These are phyloP conservation scores for Syzygium syzygioides DNA, from an alignment of 441 rosid species.

Conservation along the genomic window DNA sequence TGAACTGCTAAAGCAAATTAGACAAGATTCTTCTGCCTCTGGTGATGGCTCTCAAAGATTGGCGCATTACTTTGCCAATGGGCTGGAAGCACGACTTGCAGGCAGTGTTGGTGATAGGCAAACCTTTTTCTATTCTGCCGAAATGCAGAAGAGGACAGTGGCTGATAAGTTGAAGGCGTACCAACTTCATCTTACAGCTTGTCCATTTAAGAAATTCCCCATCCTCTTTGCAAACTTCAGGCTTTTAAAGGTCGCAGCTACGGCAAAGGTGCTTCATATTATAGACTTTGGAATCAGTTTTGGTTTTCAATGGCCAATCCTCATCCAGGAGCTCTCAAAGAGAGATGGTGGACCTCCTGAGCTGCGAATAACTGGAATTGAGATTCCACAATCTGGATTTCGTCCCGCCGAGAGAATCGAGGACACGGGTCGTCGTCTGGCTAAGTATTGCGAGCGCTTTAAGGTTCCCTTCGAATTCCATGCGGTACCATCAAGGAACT, in stretches of 20 bases:
- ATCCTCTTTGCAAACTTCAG: background rate
- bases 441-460: background rate
- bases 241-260: background rate
- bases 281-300: background rate
- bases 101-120: background rate
- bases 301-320: background rate
- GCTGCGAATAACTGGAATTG: conserved; percentile 3
- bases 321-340: background rate
- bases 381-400: background rate
- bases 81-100: background rate
- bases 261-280: background rate
- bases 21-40: background rate
- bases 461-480: background rate
- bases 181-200: background rate
- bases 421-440: background rate
- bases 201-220: background rate
- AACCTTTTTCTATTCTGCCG: background rate
- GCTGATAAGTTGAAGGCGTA: background rate
- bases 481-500: background rate
- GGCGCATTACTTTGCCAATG: background rate
- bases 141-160: background rate
- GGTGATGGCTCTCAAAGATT: background rate
- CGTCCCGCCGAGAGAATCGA: background rate
- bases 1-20: background rate
- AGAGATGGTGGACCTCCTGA: background rate